These are phyloP conservation scores for Russula brevipes DNA, from an alignment of 768 basidiomycete genomes.

Conservation along the genomic window DNA sequence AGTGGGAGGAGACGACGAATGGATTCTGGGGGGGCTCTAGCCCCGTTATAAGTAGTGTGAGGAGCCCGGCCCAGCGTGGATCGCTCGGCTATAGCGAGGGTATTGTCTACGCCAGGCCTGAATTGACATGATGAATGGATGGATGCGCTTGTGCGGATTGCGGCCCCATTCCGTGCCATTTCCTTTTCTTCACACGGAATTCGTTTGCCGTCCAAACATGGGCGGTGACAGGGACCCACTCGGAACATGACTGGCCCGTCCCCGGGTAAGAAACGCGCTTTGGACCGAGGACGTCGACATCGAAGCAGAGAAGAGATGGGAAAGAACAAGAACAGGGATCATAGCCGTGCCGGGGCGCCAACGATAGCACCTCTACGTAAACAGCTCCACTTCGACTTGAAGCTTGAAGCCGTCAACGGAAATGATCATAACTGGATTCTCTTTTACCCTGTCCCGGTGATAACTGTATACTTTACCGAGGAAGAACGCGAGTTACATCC, in stretches of 20 bases:
- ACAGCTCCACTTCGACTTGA: too few species aligned
- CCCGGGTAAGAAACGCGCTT: not conserved
- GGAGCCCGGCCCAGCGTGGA: not conserved
- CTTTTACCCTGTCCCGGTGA: too few species aligned
- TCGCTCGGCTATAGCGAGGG: not conserved
- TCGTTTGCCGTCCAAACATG: too few species aligned
- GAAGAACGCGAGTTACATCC: too few species aligned
- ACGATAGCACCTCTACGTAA: too few species aligned
- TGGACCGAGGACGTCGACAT: not conserved
- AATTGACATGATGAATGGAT: slow-evolving; percentile 7
- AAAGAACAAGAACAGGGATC: not conserved
- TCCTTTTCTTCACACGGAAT: not conserved
- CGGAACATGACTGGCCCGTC: not conserved
- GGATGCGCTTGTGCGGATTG: not conserved
- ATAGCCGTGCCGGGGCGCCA: too few species aligned
- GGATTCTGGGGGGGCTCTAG: not conserved
- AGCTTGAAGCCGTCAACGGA: too few species aligned
- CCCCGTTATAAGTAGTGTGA: slow-evolving; percentile 2
- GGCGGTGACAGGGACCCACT: not conserved
- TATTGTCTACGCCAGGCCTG: not conserved
- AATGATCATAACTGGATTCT: too few species aligned
- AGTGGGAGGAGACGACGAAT: not conserved
- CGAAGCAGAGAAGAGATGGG: not conserved
- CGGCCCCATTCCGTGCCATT: not conserved
- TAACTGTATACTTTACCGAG: too few species aligned